phyloP scores from a whole-genome alignment of 139 green algal species.

The Chlorella sp. region DNA sequence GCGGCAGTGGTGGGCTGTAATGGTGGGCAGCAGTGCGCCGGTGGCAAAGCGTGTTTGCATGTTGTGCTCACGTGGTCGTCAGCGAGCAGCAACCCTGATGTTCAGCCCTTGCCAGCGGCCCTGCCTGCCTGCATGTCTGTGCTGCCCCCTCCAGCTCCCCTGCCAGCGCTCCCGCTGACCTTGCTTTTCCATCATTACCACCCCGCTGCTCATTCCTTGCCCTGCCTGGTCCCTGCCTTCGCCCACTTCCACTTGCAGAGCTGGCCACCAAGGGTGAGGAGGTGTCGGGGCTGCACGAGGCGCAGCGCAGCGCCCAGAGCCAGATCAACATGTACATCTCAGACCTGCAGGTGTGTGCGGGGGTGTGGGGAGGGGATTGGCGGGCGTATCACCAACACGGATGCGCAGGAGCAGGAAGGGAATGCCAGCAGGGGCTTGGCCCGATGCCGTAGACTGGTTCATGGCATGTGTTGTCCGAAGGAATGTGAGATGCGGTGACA shows the following conservation, averaged over 20 bases:
- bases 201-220: not conserved
- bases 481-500: no score
- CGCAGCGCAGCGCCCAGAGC: slow-evolving; percentile 50
- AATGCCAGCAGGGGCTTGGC: no score
- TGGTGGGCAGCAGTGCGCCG: no score
- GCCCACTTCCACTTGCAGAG: slow-evolving; percentile 39
- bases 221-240: not conserved
- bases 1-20: no score
- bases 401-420: no score
- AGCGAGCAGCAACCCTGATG: no score
- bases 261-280: slow-evolving; percentile 56
- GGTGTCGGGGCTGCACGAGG: slow-evolving; percentile 62
- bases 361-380: not conserved
- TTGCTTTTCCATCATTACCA: not conserved
- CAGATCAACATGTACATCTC: slow-evolving; percentile 69
- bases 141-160: not conserved
- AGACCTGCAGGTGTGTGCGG: slow-evolving; percentile 59
- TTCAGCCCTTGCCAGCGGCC: not conserved
- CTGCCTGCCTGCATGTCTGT: not conserved
- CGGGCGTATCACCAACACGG: not conserved
- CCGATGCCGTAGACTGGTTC: no score
- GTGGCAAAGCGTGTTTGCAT: no score
- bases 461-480: no score
- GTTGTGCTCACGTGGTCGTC: no score
- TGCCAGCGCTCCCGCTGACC: not conserved